Evolutionary conservation across 78 protist species (phyloP), one percentile per base, ranked within the genome.

Genomic region (Protostelium mycophagum): DNA sequence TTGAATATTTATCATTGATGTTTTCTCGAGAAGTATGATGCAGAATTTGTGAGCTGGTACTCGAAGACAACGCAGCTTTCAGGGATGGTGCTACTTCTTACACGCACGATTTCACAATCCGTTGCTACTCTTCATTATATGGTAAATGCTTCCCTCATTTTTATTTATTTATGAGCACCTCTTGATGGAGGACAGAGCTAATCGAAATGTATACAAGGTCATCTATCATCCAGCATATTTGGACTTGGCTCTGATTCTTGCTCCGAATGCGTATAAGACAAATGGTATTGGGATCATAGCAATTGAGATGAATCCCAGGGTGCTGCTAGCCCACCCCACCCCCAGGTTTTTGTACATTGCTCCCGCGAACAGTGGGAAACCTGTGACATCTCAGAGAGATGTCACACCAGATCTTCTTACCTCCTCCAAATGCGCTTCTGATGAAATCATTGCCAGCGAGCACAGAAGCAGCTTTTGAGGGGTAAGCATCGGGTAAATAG

Each of bases 291-390:
- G 73, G 16, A 51, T 51, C 73, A 51, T 51, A 16, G 73, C 73
- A 5, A 51, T 5, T 25, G 73, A 51, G 73, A 51, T 51, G 73
- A 51, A 51, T 25, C 73, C 73, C 73, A 51, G 16, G 5, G 73
- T 51, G 73, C 73, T 51, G 73, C 73, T 51, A 16, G 73, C 73
- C 73, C 73, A 51, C 73, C 73, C 73, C 73, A 51, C 73, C 73
- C 73, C 73, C 73, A 51, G 73, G 16, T 51, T 51, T 25, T 51
- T 51, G 73, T 51, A 51, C 73, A 51, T 51, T 16, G 73, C 73
- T 16, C 31, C 5, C 73, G 73, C 73, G 16, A 51, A 51, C 31
- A 51, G 73, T 5, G 73, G 73, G 16, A 51, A 51, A 5, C 31
- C 73, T 51, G 73, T 51, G 73, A 51, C 73, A 51, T n/a, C 73